phyloP scores from a whole-genome alignment of 1,139 yeast species.

The Blastobotrys capitulatus region DNA sequence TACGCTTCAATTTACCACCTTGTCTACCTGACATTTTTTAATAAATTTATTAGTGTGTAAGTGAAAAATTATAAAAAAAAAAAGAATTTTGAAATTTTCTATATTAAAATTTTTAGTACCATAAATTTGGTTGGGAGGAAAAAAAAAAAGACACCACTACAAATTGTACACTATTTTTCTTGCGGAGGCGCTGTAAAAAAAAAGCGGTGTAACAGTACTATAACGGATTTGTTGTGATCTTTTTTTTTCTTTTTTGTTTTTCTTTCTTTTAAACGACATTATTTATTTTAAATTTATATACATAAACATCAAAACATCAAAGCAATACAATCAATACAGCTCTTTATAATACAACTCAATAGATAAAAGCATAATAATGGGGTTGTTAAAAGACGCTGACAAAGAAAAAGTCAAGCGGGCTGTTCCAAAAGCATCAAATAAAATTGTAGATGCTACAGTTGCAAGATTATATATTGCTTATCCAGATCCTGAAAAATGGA shows the following conservation, averaged over 20 bases:
- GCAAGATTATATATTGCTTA: constrained; percentile 86
- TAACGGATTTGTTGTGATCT: no score
- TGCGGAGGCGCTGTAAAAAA: no score
- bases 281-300: no score
- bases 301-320: no score
- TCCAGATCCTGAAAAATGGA: constrained; percentile 80
- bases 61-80: background rate
- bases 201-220: no score
- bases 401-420: constrained; percentile 85
- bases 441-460: constrained; percentile 83
- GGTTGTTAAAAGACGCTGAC: constrained; percentile 59
- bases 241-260: no score
- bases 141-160: no score
- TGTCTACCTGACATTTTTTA: constrained; percentile 44
- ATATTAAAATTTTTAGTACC: background rate
- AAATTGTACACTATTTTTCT: no score
- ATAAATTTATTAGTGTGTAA: background rate
- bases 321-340: no score
- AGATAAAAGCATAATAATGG: constrained; percentile 38
- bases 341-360: no score
- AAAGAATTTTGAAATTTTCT: no score
- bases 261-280: no score
- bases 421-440: constrained; percentile 82
- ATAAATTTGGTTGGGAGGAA: background rate
- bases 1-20: constrained; percentile 43